A percentile compares a stretch with the other conserved stretches of the same genome.
These are phyloP conservation scores for Aotearoamyces nothofagi DNA, from an alignment of 2,329 filamentous ascomycete genomes.

Conservation along the genomic window DNA sequence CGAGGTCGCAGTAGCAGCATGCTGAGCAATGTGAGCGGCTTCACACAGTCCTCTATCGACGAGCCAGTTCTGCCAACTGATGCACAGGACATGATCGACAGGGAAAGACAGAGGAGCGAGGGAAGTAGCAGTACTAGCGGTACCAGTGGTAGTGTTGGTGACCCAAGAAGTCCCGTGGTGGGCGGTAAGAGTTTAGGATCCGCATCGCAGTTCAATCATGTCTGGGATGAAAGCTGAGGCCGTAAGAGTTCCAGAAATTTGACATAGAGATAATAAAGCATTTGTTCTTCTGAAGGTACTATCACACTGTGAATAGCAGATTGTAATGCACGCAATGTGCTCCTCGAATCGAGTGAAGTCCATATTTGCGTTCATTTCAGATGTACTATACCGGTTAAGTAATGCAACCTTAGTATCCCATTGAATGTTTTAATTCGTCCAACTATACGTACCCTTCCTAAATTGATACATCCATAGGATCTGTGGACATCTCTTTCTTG, in stretches of 20 bases:
- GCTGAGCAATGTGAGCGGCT: constrained; percentile 51
- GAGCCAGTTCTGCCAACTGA: constrained; percentile 15
- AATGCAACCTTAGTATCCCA: too few species aligned
- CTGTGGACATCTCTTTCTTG: too few species aligned
- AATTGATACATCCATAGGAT: too few species aligned
- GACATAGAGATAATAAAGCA: too few species aligned
- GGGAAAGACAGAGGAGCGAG: constrained; percentile 19
- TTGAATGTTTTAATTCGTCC: too few species aligned
- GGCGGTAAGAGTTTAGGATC: neutral
- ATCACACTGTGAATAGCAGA: too few species aligned
- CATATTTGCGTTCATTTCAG: too few species aligned
- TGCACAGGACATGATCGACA: constrained; percentile 7
- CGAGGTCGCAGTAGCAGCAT: constrained; percentile 49
- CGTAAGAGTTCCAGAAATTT: neutral
- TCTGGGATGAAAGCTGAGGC: neutral
- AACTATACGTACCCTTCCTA: too few species aligned
- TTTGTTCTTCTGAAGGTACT: too few species aligned
- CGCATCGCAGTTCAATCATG: neutral
- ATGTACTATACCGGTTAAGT: too few species aligned
- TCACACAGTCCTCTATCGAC: constrained; percentile 45
- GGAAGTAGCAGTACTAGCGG: constrained; percentile 26
- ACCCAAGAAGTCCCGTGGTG: constrained; percentile 32
- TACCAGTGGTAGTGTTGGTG: constrained; percentile 27
- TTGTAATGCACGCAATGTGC: too few species aligned
- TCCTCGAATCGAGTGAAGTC: too few species aligned